phyloP scores from a whole-genome alignment of 768 basidiomycete species.

The Auricularia sp. region DNA sequence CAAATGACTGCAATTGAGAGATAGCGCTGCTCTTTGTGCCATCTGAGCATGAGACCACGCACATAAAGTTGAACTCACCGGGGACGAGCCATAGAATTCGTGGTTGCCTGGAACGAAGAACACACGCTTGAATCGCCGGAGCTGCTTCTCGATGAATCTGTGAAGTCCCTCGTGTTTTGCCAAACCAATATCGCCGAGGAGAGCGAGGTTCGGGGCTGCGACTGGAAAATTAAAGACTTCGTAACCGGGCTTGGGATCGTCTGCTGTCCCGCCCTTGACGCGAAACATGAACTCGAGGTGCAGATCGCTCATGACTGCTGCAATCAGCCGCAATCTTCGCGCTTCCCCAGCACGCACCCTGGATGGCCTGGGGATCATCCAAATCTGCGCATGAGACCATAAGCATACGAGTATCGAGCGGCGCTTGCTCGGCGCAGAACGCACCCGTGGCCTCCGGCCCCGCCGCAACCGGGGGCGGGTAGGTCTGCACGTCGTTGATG shows the following conservation, averaged over 20 bases:
- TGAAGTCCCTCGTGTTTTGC: conserved; percentile 24
- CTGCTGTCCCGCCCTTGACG: not conserved
- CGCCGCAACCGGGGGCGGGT: not conserved
- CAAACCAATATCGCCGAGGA: conserved; percentile 31
- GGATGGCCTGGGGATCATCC: not conserved
- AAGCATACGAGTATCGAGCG: not conserved
- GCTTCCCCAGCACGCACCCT: not conserved
- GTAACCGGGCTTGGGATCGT: not conserved
- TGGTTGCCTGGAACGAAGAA: conserved; percentile 31
- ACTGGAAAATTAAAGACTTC: conserved; percentile 21
- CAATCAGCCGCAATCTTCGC: not conserved
- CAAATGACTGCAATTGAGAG: conserved; percentile 9
- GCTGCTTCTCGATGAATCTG: conserved; percentile 23
- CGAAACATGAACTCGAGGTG: conserved; percentile 20
- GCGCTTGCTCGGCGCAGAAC: not conserved
- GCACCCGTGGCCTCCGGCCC: not conserved
- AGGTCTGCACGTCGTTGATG: not conserved
- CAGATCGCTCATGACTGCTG: conserved; percentile 20
- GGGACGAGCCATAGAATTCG: conserved; percentile 12
- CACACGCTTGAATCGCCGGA: conserved; percentile 22
- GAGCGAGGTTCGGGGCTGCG: conserved; percentile 20
- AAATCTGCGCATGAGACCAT: not conserved
- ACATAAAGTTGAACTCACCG: not conserved
- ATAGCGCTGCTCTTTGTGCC: conserved; percentile 1
- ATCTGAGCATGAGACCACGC: not conserved